phyloP scores from a whole-genome alignment of 371 early-diverging fungal genomes.

The Lichtheimia hyalospora region DNA sequence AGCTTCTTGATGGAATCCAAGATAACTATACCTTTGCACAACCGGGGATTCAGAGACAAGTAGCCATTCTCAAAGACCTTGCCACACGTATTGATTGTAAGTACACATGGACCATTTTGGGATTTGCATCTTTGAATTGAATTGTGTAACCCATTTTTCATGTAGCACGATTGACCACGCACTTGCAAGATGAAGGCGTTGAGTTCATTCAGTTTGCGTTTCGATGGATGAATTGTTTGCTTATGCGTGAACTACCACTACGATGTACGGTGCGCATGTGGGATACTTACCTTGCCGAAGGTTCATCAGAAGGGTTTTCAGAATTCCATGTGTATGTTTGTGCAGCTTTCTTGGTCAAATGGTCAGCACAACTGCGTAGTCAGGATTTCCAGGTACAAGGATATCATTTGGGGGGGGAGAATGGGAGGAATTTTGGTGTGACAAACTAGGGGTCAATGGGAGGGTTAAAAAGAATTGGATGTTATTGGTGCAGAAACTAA shows the following conservation, averaged over 20 bases:
- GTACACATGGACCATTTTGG: constrained; percentile 1
- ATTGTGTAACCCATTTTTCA: not conserved
- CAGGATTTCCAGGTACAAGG: constrained; percentile 82
- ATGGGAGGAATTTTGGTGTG: not conserved
- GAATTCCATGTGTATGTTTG: constrained; percentile 97
- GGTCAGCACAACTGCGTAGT: constrained; percentile 80
- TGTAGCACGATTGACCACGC: constrained; percentile 73
- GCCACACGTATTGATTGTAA: constrained; percentile 89
- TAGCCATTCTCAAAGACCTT: constrained; percentile 83
- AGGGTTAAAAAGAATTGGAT: too few species aligned
- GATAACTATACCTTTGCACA: constrained; percentile 97
- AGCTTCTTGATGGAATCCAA: constrained; percentile 95
- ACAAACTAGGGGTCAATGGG: too few species aligned
- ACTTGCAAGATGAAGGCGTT: constrained; percentile 84
- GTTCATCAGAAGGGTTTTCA: constrained; percentile 84
- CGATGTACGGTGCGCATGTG: constrained; percentile 92
- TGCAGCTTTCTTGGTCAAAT: constrained; percentile 94
- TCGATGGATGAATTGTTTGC: constrained; percentile 99
- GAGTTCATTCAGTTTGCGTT: constrained; percentile 99
- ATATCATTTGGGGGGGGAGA: constrained; percentile 1
- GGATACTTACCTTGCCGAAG: constrained; percentile 96
- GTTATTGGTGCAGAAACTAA: too few species aligned
- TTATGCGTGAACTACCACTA: constrained; percentile 95
- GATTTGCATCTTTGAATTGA: not conserved
- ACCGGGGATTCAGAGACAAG: constrained; percentile 94